phyloP scores from a whole-genome alignment of 352 stramenopile species.

The Globisporangium radiosum region DNA sequence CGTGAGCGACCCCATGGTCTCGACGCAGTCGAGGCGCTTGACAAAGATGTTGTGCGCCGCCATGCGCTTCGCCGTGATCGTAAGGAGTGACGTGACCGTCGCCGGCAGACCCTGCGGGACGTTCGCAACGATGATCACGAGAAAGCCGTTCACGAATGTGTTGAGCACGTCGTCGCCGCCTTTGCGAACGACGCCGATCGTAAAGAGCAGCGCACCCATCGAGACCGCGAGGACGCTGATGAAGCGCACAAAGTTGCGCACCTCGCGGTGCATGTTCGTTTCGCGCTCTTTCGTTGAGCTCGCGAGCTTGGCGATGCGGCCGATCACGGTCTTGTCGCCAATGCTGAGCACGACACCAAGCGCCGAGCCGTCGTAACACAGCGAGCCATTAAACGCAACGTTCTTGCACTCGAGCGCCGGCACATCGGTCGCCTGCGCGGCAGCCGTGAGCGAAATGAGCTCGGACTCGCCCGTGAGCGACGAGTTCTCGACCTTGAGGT shows the following conservation, averaged over 20 bases:
- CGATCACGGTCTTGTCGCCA: slow-evolving; percentile 47
- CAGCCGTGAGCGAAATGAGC: slow-evolving; percentile 25
- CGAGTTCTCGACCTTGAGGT: slow-evolving; percentile 59
- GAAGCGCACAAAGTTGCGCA: slow-evolving; percentile 39
- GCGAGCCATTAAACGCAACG: slow-evolving; percentile 36
- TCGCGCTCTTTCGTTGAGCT: slow-evolving; percentile 22
- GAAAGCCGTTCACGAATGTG: slow-evolving; percentile 41
- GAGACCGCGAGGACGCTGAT: slow-evolving; percentile 28
- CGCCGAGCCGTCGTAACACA: slow-evolving; percentile 39
- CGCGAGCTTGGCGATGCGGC: slow-evolving; percentile 38
- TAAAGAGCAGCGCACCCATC: slow-evolving; percentile 27
- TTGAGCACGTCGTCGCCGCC: slow-evolving; percentile 25
- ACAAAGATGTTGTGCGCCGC: slow-evolving; percentile 85
- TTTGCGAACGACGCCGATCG: slow-evolving; percentile 27
- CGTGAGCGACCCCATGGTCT: slow-evolving; percentile 84
- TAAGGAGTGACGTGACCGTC: slow-evolving; percentile 84
- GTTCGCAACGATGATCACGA: slow-evolving; percentile 49
- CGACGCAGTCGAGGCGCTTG: slow-evolving; percentile 80
- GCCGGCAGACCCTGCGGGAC: slow-evolving; percentile 89
- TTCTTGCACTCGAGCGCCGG: slow-evolving; percentile 39
- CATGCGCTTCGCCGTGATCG: slow-evolving; percentile 78
- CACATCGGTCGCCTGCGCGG: slow-evolving; percentile 17
- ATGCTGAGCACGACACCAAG: slow-evolving; percentile 36
- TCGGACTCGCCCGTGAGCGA: slow-evolving; percentile 57
- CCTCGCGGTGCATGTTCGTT: slow-evolving; percentile 41